Evolutionary conservation across 495 filamentous ascomycete species (phyloP).

Genomic region (Daldinia childiae): DNA sequence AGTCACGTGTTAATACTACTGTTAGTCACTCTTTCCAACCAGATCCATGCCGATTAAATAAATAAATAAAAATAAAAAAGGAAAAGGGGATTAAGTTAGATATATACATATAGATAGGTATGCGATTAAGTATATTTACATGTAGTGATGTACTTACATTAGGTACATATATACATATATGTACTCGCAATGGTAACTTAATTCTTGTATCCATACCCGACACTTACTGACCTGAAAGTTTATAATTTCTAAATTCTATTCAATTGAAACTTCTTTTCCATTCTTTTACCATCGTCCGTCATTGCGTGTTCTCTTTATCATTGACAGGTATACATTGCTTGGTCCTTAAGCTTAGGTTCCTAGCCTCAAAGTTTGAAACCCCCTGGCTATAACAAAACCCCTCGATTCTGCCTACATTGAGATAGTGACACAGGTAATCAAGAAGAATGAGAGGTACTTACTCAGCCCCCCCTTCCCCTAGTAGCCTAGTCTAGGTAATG

Average conservation of each 20-base stretch:
- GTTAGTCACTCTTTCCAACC: not conserved
- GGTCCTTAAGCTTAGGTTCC: not conserved
- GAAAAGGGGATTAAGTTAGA: too few species aligned
- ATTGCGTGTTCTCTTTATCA: not conserved
- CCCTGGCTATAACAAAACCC: not conserved
- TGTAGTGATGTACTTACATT: too few species aligned
- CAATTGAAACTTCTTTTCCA: not conserved
- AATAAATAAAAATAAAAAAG: not conserved
- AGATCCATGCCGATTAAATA: not conserved
- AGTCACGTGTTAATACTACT: conserved; percentile 12
- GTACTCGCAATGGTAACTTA: not conserved
- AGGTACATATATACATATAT: too few species aligned
- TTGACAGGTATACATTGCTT: not conserved
- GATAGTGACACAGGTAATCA: not conserved
- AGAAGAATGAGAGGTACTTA: conserved; percentile 20
- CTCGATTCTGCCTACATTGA: not conserved
- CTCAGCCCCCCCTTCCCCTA: conserved; percentile 12
- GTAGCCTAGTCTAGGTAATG: conserved; percentile 8
- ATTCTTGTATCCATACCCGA: not conserved
- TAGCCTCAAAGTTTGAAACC: not conserved
- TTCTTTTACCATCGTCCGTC: not conserved
- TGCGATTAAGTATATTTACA: too few species aligned
- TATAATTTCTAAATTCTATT: not conserved
- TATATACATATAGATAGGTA: too few species aligned
- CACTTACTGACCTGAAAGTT: too few species aligned